Base-by-base conservation (phyloP, 345 rosid genomes). In the Heritiera fomes region DNA sequence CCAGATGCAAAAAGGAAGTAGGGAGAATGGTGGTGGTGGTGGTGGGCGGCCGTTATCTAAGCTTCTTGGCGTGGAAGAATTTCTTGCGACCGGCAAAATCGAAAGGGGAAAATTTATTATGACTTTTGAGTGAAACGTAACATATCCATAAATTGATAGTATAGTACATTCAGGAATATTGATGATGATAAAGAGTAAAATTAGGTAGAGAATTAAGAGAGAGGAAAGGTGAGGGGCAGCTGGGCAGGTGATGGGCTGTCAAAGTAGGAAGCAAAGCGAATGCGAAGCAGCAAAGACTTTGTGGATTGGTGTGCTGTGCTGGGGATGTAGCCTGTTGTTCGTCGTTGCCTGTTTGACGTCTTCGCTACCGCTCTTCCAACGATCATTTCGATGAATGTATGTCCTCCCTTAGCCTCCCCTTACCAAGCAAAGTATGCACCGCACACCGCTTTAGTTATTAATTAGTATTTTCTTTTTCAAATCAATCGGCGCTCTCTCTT, bases 301-400 rank as follows among this genome's bases (percentile, higher is more conserved):
- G 84, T 63, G 86, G 67, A 71, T 77, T 79, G 75, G 80, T 71
- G 84, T 49, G 38, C 38, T 79, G 87, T 38, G 66, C 69, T 64
- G 83, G 87, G 77, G 83, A 60, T 61, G 73, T 82, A 77, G 62
- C 53, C 78, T 66, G 65, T 75, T 38, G 77, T 82, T 89, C 91
- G 95, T 91, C 95, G 91, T 83, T 75, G 91, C 80, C 67, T 87
- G 90, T 91, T 92, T 94, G 88, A 90, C 98, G 50, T 88, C 79
- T 90, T 90, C 88, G 83, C 61, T 23, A 34, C 38, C 76, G 30
- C 80, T 28, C 55, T 75, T 64, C 10, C 67, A 78, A 80, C 89
- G 84, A 84, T 83, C 84, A 80, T 81, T 70, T 83, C 76, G 68
- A 52, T 80, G 87, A 38, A 83, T 83, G 38, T 34, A 34, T 77